phyloP scores from a whole-genome alignment of 371 early-diverging fungal genomes.

The Rhizopus stolonifer region DNA sequence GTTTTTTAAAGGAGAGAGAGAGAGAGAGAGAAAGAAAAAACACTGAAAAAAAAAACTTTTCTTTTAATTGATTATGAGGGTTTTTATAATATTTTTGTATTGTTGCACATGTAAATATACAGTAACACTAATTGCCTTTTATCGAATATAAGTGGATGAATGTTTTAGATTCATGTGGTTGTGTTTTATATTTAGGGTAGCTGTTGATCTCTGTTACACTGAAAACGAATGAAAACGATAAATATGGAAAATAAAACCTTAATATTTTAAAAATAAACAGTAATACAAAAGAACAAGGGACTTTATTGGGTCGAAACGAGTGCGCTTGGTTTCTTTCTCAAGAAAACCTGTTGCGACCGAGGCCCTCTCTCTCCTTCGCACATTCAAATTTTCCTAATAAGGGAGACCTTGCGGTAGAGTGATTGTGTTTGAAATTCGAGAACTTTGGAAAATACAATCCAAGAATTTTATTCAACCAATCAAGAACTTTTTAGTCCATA shows the following conservation, averaged over 20 bases:
- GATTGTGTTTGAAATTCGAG: too few species aligned
- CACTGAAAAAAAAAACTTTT: neutral
- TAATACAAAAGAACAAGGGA: too few species aligned
- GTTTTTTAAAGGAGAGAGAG: conserved; percentile 3
- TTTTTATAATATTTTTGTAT: neutral
- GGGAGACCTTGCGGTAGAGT: too few species aligned
- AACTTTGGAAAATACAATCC: too few species aligned
- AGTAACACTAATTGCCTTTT: conserved; percentile 1
- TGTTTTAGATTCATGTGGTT: neutral
- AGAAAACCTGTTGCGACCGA: too few species aligned
- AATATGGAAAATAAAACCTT: too few species aligned
- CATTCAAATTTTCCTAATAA: too few species aligned
- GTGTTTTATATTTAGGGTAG: neutral
- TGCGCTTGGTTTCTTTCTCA: too few species aligned
- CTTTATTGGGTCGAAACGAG: too few species aligned
- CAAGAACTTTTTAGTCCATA: too few species aligned
- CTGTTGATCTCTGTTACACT: neutral
- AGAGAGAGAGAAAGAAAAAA: neutral
- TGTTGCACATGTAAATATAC: neutral
- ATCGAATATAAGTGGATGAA: conserved; percentile 1
- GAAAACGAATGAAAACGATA: neutral
- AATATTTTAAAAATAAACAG: neutral
- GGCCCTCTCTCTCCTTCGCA: too few species aligned
- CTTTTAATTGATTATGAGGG: neutral
- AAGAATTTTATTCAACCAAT: too few species aligned